These are phyloP conservation scores for Flammula alnicola DNA, from an alignment of 1,284 basidiomycete species.

Conservation along the genomic window DNA sequence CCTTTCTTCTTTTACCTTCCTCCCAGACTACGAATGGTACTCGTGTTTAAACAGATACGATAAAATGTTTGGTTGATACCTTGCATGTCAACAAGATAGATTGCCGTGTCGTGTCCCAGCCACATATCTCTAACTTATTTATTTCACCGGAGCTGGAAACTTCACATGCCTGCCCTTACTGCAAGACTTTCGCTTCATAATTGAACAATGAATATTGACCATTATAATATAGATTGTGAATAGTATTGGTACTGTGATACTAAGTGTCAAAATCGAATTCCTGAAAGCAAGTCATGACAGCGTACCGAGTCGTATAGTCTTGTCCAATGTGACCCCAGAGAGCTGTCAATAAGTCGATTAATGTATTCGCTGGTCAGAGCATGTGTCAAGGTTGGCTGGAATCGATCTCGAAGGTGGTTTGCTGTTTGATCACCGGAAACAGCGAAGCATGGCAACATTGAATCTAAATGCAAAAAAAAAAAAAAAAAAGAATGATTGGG, in stretches of 20 bases:
- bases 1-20: background rate
- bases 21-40: conserved; percentile 77
- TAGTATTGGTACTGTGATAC: conserved; percentile 70
- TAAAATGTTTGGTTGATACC: conserved; percentile 49
- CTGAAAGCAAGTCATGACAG: background rate
- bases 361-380: conserved; percentile 88
- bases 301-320: conserved; percentile 89
- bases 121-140: conserved; percentile 9
- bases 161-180: too few relatives aligned
- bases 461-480: conserved; percentile 69
- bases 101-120: conserved; percentile 1
- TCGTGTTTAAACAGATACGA: conserved; percentile 79
- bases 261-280: conserved; percentile 5
- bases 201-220: background rate
- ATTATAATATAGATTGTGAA: conserved; percentile 78
- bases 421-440: conserved; percentile 92
- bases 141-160: background rate
- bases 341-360: conserved; percentile 85
- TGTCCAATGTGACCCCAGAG: conserved; percentile 92
- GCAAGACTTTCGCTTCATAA: background rate
- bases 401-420: conserved; percentile 86
- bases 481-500: too few relatives aligned
- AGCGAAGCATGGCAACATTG: conserved; percentile 90
- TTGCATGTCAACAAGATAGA: conserved; percentile 7
- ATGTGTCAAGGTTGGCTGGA: conserved; percentile 90